phyloP scores from a whole-genome alignment of 768 basidiomycete genomes.

The Phaeotremella fagi region DNA sequence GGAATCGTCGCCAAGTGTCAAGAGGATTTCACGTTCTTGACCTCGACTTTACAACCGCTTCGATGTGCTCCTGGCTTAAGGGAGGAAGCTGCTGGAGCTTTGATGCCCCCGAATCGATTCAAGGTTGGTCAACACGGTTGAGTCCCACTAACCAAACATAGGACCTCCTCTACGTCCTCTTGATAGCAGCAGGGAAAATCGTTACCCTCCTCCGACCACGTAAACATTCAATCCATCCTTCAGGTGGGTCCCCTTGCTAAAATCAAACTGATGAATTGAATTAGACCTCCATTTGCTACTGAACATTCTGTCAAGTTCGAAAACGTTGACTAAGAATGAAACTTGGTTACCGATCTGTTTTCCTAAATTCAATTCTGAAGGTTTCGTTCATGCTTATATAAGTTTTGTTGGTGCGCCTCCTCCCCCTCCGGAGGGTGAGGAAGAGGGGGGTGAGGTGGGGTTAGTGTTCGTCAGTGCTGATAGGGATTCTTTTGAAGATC shows the following conservation, averaged over 20 bases:
- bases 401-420: constrained; percentile 42
- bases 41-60: constrained; percentile 74
- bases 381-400: constrained; percentile 88
- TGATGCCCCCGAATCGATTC: constrained; percentile 75
- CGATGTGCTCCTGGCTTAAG: constrained; percentile 66
- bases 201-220: constrained; percentile 82
- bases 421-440: no score
- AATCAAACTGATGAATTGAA: not conserved
- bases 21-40: constrained; percentile 72
- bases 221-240: constrained; percentile 92
- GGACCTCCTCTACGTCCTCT: constrained; percentile 86
- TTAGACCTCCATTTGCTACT: constrained; percentile 85
- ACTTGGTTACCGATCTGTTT: constrained; percentile 95
- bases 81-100: constrained; percentile 67
- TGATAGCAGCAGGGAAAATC: constrained; percentile 71
- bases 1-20: constrained; percentile 68
- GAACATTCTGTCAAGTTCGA: constrained; percentile 80
- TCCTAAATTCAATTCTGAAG: constrained; percentile 83
- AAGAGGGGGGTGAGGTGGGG: constrained; percentile 56
- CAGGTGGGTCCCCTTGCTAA: constrained; percentile 54
- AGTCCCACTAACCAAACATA: constrained; percentile 43
- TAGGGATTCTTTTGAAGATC: constrained; percentile 72
- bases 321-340: constrained; percentile 67
- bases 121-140: constrained; percentile 55
- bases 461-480: constrained; percentile 76